phyloP scores from a whole-genome alignment of 2,329 filamentous ascomycete genomes.

The Helminthosporium solani region DNA sequence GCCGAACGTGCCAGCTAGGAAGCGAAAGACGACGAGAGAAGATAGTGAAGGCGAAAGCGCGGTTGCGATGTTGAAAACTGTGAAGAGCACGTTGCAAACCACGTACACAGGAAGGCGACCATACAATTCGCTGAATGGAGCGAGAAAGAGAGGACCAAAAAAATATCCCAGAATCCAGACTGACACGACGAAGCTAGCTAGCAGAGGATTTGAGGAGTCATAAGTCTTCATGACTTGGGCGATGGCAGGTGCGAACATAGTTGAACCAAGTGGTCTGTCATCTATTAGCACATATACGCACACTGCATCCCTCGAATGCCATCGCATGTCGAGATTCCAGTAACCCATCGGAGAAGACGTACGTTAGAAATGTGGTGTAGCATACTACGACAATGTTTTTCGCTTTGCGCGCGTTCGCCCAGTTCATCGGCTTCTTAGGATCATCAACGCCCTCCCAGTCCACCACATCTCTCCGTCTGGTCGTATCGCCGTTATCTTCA shows the following conservation, averaged over 20 bases:
- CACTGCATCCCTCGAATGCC: neutral
- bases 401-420: conserved; percentile 21
- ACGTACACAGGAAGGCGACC: conserved; percentile 50
- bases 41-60: conserved; percentile 50
- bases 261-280: conserved; percentile 25
- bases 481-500: neutral
- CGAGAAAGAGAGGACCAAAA: conserved; percentile 27
- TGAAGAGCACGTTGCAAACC: conserved; percentile 58
- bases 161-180: conserved; percentile 31
- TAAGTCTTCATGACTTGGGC: conserved; percentile 22
- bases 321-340: neutral
- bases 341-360: conserved; percentile 3
- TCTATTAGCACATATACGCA: conserved; percentile 2
- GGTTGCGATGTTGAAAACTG: conserved; percentile 59
- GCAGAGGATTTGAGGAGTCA: conserved; percentile 13
- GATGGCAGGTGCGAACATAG: conserved; percentile 28
- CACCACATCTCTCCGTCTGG: conserved; percentile 3
- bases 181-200: conserved; percentile 25
- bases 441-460: conserved; percentile 20
- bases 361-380: conserved; percentile 30
- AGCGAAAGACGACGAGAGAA: conserved; percentile 49
- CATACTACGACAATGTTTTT: conserved; percentile 25
- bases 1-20: conserved; percentile 41
- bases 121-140: conserved; percentile 30
- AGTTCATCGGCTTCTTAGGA: conserved; percentile 34